A percentile compares a stretch with the other conserved stretches of the same genome.
phyloP scores from a whole-genome alignment of 2,329 filamentous ascomycete species.

The Talaromyces sp. region DNA sequence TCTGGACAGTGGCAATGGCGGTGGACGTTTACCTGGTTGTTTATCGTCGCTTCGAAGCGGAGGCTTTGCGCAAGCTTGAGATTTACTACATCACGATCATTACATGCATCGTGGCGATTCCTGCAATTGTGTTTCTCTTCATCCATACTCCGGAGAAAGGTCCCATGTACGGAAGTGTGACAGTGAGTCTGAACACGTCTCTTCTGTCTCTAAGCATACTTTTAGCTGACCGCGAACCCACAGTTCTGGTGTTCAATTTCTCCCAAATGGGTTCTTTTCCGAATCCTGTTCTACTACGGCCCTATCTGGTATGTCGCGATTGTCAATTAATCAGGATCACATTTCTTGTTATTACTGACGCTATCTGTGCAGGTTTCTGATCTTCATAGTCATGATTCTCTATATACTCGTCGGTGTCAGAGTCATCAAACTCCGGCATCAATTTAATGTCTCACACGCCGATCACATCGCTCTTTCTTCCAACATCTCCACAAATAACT shows the following conservation, averaged over 20 bases:
- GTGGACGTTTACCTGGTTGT: slow-evolving; percentile 38
- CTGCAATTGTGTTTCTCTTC: slow-evolving; percentile 36
- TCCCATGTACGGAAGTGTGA: slow-evolving; percentile 37
- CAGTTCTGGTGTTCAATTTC: slow-evolving; percentile 42
- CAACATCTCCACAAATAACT: slow-evolving; percentile 16
- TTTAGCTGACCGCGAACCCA: background rate
- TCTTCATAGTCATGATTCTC: slow-evolving; percentile 24
- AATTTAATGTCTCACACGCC: slow-evolving; percentile 30
- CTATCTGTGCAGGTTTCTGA: background rate
- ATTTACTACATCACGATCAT: slow-evolving; percentile 31
- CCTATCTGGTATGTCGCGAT: slow-evolving; percentile 33
- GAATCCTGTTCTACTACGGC: slow-evolving; percentile 37
- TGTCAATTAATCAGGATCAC: background rate
- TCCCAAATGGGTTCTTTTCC: slow-evolving; percentile 35
- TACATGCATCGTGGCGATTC: slow-evolving; percentile 32
- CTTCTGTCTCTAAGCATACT: background rate
- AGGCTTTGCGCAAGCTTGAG: slow-evolving; percentile 32
- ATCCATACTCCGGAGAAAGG: slow-evolving; percentile 32
- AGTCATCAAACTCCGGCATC: slow-evolving; percentile 32
- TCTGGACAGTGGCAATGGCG: slow-evolving; percentile 40
- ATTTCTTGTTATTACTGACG: background rate
- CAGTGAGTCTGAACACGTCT: slow-evolving; percentile 24
- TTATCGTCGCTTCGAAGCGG: slow-evolving; percentile 33
- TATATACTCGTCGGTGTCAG: slow-evolving; percentile 32
- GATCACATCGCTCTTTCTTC: slow-evolving; percentile 30